Conservation (phyloP, 352 stramenopile genomes). For the Pythium dissimile region DNA sequence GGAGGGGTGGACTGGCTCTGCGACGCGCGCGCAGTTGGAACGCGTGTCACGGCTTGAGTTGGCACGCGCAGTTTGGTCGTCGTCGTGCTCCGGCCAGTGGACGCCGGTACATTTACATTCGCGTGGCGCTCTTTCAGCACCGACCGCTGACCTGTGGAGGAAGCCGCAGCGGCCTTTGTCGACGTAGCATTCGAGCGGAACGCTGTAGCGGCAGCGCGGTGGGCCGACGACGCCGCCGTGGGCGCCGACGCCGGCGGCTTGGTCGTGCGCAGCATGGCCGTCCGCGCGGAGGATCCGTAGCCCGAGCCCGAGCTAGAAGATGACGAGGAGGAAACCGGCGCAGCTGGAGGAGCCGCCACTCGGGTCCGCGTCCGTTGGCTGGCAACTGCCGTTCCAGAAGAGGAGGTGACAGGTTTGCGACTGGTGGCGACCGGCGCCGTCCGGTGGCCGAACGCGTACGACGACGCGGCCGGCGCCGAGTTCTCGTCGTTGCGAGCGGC, state of each 20-base stretch:
- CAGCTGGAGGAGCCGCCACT: slow-evolving; percentile 1
- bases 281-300: too few species aligned
- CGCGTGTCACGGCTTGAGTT: not conserved
- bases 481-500: slow-evolving; percentile 22
- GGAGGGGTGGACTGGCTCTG: slow-evolving; percentile 7
- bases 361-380: not conserved
- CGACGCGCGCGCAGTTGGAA: not conserved
- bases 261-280: not conserved
- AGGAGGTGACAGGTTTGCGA: slow-evolving; percentile 1
- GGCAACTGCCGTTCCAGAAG: not conserved
- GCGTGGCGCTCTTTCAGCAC: slow-evolving; percentile 14
- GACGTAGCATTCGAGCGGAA: not conserved
- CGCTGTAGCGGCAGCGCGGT: not conserved
- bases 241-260: not conserved
- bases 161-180: not conserved
- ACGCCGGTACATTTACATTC: slow-evolving; percentile 2
- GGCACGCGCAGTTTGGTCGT: not conserved
- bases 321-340: not conserved
- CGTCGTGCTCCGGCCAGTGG: not conserved
- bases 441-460: slow-evolving; percentile 5
- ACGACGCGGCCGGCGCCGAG: slow-evolving; percentile 5
- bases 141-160: not conserved
- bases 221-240: not conserved
- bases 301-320: not conserved
- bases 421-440: not conserved